Conservation (phyloP, 371 early-diverging fungal species). For the Catenaria anguillulae region DNA sequence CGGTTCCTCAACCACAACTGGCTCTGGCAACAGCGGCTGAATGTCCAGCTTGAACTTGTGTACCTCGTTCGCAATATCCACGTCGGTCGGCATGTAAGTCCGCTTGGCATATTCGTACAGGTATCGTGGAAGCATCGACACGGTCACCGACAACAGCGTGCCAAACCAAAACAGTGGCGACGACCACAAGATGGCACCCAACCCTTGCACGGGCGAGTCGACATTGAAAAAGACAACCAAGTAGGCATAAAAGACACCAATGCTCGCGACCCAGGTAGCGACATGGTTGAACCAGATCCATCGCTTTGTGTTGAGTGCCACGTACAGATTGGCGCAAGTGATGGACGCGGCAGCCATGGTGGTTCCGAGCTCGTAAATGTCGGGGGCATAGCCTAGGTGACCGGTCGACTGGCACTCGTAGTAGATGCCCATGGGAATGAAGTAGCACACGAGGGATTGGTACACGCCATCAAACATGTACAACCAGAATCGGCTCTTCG, state of each 20-base stretch:
- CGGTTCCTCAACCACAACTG: background rate
- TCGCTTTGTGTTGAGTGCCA: conserved; percentile 50
- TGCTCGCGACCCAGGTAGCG: conserved; percentile 29
- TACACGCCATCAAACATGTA: conserved; percentile 69
- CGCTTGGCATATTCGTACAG: conserved; percentile 36
- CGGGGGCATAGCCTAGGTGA: conserved; percentile 40
- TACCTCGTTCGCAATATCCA: conserved; percentile 28
- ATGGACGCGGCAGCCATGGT: conserved; percentile 56
- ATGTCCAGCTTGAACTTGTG: background rate
- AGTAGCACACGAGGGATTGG: conserved; percentile 74
- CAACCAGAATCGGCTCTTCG: conserved; percentile 61
- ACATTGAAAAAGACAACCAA: conserved; percentile 29
- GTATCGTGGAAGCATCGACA: conserved; percentile 50
- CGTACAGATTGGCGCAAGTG: conserved; percentile 62
- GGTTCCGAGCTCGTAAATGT: conserved; percentile 59
- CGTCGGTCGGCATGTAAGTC: conserved; percentile 51
- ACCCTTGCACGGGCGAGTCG: conserved; percentile 20
- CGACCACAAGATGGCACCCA: conserved; percentile 24
- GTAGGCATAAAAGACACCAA: conserved; percentile 30
- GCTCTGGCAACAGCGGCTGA: background rate
- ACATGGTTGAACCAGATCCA: conserved; percentile 52
- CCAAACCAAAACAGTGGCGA: conserved; percentile 35
- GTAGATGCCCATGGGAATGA: conserved; percentile 37
- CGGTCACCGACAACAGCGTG: conserved; percentile 21
- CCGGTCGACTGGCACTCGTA: conserved; percentile 28